These are phyloP conservation scores for Thelonectria discophora DNA, from an alignment of 2,329 filamentous ascomycete genomes.

Conservation along the genomic window DNA sequence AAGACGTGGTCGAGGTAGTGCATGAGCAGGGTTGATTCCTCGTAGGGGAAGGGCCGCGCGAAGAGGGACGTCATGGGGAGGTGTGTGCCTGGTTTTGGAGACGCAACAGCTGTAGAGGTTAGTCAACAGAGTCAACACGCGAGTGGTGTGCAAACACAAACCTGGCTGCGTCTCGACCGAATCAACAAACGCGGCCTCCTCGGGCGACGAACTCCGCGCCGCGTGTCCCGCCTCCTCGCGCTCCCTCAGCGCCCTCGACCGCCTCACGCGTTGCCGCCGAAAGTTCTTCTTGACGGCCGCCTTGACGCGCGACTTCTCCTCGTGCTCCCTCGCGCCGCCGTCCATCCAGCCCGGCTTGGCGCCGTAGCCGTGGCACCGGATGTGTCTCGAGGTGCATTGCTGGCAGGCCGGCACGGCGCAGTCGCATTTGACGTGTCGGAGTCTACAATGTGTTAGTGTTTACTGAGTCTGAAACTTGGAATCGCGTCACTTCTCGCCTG, in stretches of 20 bases:
- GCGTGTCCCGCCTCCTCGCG: neutral
- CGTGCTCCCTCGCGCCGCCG: conserved; percentile 3
- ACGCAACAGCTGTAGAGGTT: too few relatives aligned
- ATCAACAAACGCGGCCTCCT: too few relatives aligned
- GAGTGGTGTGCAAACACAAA: neutral
- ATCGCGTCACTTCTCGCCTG: too few relatives aligned
- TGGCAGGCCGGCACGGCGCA: conserved; percentile 1
- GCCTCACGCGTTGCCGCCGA: neutral
- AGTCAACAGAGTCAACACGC: neutral
- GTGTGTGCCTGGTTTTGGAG: neutral
- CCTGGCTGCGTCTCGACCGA: neutral
- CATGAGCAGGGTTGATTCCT: conserved; percentile 7
- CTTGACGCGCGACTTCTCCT: conserved; percentile 8
- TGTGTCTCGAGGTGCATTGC: conserved; percentile 7
- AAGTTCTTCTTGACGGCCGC: neutral
- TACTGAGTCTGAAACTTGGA: too few relatives aligned
- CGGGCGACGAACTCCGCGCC: too few relatives aligned
- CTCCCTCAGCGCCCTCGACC: neutral
- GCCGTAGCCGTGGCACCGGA: conserved; percentile 10
- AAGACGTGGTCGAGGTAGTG: conserved; percentile 14
- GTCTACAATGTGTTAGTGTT: neutral
- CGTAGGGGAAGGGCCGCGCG: conserved; percentile 4
- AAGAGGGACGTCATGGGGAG: conserved; percentile 3
- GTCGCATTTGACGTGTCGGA: conserved; percentile 11
- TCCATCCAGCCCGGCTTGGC: conserved; percentile 12